A percentile compares a stretch with the other conserved stretches of the same genome.
Evolutionary conservation across 2,329 filamentous ascomycete species (phyloP).

Genomic region (Diaporthe citriasiana): DNA sequence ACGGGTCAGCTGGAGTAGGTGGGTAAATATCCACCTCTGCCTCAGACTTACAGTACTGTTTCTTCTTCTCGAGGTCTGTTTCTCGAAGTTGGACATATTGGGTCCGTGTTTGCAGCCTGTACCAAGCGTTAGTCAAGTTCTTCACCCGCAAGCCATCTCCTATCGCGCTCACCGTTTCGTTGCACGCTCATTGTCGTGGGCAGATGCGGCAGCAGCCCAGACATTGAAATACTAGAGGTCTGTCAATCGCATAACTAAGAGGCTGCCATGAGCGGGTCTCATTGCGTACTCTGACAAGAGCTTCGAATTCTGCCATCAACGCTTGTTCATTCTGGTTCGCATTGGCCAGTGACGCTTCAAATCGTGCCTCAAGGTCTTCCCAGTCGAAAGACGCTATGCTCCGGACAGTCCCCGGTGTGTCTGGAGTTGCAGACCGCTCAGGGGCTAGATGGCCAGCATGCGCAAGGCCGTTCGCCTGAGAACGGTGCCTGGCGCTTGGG

Average conservation of each 20-base stretch:
- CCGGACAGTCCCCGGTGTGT: conserved; percentile 59
- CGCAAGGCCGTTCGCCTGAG: conserved; percentile 47
- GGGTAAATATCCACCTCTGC: not conserved
- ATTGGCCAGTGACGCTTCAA: conserved; percentile 74
- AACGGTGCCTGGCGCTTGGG: conserved; percentile 51
- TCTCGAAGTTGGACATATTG: conserved; percentile 83
- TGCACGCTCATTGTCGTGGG: conserved; percentile 82
- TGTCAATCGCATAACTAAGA: not conserved
- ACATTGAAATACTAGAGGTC: conserved; percentile 78
- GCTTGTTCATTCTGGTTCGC: conserved; percentile 74
- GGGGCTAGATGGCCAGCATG: conserved; percentile 71
- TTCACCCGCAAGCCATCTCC: not conserved
- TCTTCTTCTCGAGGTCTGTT: conserved; percentile 77
- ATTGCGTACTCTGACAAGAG: conserved; percentile 71
- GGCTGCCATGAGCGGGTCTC: not conserved
- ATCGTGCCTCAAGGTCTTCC: conserved; percentile 80
- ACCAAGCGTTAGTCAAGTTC: conserved; percentile 39
- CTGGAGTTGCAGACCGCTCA: conserved; percentile 55
- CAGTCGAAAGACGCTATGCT: conserved; percentile 76
- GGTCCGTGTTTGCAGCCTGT: conserved; percentile 82
- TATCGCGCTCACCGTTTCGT: conserved; percentile 74
- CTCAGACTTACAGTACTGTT: conserved; percentile 79
- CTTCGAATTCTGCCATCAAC: conserved; percentile 76
- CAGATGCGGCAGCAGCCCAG: conserved; percentile 81
- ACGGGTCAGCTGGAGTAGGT: conserved; percentile 37